Conservation (phyloP, 768 basidiomycete genomes). For the Mycena belliarum region DNA sequence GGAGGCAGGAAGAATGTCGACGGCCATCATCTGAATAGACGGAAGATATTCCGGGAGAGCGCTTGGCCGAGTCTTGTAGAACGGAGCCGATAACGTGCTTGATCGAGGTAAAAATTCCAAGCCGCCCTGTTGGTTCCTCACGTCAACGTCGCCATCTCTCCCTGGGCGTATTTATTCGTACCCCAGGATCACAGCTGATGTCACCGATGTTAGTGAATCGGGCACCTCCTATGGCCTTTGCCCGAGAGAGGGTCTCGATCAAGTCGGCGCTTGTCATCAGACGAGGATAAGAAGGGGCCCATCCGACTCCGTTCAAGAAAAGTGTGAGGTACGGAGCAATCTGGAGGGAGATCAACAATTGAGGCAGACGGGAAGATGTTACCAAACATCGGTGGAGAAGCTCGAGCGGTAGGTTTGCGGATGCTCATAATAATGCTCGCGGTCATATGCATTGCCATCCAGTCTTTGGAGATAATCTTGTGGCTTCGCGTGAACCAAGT, state of each 20-base stretch:
- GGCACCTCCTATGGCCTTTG: slow-evolving; percentile 49
- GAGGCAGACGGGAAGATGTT: background rate
- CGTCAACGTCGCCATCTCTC: too few relatives aligned
- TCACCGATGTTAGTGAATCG: slow-evolving; percentile 79
- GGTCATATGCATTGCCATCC: slow-evolving; percentile 59
- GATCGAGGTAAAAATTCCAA: slow-evolving; percentile 79
- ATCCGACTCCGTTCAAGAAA: slow-evolving; percentile 85
- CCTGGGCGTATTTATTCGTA: slow-evolving; percentile 28
- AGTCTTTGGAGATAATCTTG: slow-evolving; percentile 66
- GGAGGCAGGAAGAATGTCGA: slow-evolving; percentile 88
- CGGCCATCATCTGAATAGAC: slow-evolving; percentile 77
- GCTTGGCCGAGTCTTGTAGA: slow-evolving; percentile 53
- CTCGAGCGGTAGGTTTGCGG: slow-evolving; percentile 66
- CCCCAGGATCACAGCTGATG: slow-evolving; percentile 87
- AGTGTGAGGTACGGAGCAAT: slow-evolving; percentile 85
- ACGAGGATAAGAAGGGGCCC: slow-evolving; percentile 77
- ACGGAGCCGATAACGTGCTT: slow-evolving; percentile 78
- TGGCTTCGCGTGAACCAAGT: slow-evolving; percentile 71
- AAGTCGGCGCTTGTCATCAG: slow-evolving; percentile 74
- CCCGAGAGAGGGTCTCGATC: slow-evolving; percentile 46
- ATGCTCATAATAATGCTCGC: slow-evolving; percentile 71
- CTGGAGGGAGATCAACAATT: slow-evolving; percentile 36
- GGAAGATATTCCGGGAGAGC: slow-evolving; percentile 48
- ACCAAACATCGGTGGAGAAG: slow-evolving; percentile 64
- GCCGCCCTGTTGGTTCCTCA: slow-evolving; percentile 49